Conservation (phyloP, 2,329 filamentous ascomycete genomes). For the Aspergillus awamori region DNA sequence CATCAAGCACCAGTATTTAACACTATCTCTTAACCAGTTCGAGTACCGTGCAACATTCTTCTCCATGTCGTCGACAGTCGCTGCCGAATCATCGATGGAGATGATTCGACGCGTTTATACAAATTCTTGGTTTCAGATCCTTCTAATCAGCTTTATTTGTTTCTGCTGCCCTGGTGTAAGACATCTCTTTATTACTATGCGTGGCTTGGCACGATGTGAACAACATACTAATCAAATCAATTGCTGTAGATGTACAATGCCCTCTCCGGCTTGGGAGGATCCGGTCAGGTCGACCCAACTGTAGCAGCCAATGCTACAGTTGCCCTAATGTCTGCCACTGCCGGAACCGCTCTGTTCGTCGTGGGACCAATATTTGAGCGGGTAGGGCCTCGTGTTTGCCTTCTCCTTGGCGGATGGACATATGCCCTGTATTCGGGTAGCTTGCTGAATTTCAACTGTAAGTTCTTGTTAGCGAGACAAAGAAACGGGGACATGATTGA, state of each 20-base stretch:
- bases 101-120: not conserved
- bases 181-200: no score
- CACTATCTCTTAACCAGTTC: no score
- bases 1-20: no score
- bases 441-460: conserved; percentile 48
- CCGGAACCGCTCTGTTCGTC: conserved; percentile 48
- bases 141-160: conserved; percentile 54
- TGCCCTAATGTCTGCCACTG: conserved; percentile 48
- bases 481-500: no score
- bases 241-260: conserved; percentile 50
- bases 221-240: no score
- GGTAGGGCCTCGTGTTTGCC: conserved; percentile 47
- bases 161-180: conserved; percentile 49
- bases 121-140: conserved; percentile 53
- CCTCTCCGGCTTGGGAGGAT: conserved; percentile 49
- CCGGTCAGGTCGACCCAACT: conserved; percentile 50
- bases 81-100: no score
- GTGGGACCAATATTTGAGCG: conserved; percentile 50
- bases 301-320: conserved; percentile 53
- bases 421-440: conserved; percentile 52
- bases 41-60: no score
- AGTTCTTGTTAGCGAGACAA: no score
- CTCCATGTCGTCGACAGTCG: no score
- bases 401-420: conserved; percentile 51
- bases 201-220: no score